phyloP scores from a whole-genome alignment of 306 rosid species.

The Citrullus amarus region DNA sequence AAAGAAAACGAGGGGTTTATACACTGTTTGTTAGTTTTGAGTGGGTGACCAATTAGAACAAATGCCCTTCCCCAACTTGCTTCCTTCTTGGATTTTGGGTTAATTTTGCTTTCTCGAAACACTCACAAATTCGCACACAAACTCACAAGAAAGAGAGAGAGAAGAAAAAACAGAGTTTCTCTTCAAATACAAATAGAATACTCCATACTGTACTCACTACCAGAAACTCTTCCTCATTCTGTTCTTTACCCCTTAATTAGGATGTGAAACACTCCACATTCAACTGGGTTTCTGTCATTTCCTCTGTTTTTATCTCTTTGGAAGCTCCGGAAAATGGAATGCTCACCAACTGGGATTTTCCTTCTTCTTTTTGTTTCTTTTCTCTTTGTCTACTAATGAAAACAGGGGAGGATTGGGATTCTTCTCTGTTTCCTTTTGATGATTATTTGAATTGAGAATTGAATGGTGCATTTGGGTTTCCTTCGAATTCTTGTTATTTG shows the following conservation, averaged over 20 bases:
- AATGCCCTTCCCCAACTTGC: neutral
- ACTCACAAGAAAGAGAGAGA: constrained; percentile 4
- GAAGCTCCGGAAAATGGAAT: neutral
- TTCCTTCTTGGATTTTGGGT: neutral
- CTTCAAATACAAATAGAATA: neutral
- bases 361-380: neutral
- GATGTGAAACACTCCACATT: neutral
- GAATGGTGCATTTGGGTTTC: neutral
- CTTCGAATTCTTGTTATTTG: neutral
- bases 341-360: neutral
- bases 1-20: neutral
- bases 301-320: neutral
- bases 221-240: neutral
- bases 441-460: neutral
- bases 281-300: neutral
- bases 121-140: constrained; percentile 10
- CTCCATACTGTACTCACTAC: neutral
- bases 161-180: neutral
- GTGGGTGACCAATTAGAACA: neutral
- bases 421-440: neutral
- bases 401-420: constrained; percentile 10
- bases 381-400: neutral
- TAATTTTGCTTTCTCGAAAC: constrained; percentile 10
- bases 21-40: neutral
- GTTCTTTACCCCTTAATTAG: neutral